These are phyloP conservation scores for Podospora comata DNA, from an alignment of 495 filamentous ascomycete species.

Conservation along the genomic window DNA sequence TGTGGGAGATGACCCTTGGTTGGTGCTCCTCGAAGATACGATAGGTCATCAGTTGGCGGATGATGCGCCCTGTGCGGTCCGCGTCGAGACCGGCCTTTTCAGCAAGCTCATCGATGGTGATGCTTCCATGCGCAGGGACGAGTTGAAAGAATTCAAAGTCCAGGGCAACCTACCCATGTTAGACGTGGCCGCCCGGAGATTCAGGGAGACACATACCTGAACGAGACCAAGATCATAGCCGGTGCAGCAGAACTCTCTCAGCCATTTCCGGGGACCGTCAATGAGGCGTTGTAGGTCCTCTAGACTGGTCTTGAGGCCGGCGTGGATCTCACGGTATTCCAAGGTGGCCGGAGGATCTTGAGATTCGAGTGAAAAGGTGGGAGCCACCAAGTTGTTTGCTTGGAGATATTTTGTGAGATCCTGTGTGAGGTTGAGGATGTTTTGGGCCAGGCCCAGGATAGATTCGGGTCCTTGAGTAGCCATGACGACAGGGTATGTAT, in stretches of 20 bases:
- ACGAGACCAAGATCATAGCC: neutral
- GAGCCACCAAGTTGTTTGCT: neutral
- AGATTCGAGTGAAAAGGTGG: neutral
- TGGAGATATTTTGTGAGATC: neutral
- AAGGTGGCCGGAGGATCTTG: neutral
- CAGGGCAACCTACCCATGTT: neutral
- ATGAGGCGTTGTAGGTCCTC: constrained; percentile 2
- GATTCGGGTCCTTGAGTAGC: neutral
- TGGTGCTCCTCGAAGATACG: constrained; percentile 1
- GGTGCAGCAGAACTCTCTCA: neutral
- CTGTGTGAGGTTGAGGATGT: neutral
- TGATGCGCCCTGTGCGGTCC: neutral
- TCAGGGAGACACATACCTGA: neutral
- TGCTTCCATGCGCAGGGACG: neutral
- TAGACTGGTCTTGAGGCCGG: neutral
- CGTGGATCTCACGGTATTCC: neutral
- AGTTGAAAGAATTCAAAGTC: constrained; percentile 3
- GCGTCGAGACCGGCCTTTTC: constrained; percentile 4
- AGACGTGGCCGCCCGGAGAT: neutral
- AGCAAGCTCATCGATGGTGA: neutral
- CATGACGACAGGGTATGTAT: neutral
- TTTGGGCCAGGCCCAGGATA: neutral
- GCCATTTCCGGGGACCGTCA: neutral
- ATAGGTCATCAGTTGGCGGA: neutral
- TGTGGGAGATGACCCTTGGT: neutral